phyloP scores from a whole-genome alignment of 345 rosid species.

The Durio zibethinus region DNA sequence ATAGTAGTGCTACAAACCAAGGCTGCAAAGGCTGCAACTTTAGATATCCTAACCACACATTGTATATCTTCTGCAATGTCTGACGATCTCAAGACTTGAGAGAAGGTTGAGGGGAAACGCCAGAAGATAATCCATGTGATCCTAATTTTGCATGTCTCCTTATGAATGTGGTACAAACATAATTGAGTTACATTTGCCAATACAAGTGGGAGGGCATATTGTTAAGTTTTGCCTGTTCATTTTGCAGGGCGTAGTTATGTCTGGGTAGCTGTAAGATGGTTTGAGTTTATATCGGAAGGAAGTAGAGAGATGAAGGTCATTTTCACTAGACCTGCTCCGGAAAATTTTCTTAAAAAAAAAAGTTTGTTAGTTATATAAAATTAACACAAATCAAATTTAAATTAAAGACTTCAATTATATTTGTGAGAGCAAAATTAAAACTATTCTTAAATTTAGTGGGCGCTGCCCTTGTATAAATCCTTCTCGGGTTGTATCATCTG shows the following conservation, averaged over 20 bases:
- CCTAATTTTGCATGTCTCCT: not conserved
- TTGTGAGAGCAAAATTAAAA: not conserved
- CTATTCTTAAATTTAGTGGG: no score
- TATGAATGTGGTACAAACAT: not conserved
- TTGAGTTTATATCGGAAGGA: not conserved
- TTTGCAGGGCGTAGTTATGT: not conserved
- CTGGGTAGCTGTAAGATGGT: not conserved
- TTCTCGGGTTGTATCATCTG: not conserved
- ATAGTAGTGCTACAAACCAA: constrained; percentile 61
- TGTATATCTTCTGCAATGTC: constrained; percentile 88
- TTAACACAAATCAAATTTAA: not conserved
- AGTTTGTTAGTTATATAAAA: no score
- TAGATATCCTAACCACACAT: constrained; percentile 74
- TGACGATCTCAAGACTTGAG: constrained; percentile 69
- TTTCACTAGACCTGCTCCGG: not conserved
- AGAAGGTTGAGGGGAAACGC: constrained; percentile 7
- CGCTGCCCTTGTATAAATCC: no score
- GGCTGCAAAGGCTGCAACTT: constrained; percentile 76
- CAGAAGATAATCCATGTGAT: not conserved
- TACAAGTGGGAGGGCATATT: not conserved
- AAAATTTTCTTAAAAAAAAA: no score
- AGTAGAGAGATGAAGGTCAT: not conserved
- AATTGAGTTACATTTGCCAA: not conserved
- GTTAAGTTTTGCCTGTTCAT: not conserved
- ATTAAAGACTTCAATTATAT: not conserved